Evolutionary conservation across 1,284 basidiomycete genomes (phyloP).

Genomic region (Malassezia sympodialis): DNA sequence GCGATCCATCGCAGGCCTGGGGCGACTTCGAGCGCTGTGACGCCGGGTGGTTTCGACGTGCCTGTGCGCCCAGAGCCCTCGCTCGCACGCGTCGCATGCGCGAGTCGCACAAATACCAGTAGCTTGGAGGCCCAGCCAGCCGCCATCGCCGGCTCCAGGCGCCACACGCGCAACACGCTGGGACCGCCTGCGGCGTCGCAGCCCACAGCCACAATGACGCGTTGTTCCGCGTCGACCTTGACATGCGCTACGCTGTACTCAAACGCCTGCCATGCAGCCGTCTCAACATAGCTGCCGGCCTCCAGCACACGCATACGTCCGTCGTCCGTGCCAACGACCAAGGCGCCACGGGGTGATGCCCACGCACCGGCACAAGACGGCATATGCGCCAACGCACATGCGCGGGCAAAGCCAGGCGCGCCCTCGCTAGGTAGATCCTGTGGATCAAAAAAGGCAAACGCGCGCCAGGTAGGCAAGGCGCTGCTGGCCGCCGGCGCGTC

Average conservation of each 20-base stretch:
- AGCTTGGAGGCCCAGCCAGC: slow-evolving; percentile 19
- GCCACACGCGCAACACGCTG: slow-evolving; percentile 40
- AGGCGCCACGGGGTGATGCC: slow-evolving; percentile 7
- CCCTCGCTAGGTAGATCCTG: background rate
- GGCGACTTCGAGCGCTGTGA: slow-evolving; percentile 56
- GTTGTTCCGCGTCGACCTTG: slow-evolving; percentile 30
- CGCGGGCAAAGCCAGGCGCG: background rate
- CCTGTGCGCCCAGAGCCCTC: slow-evolving; percentile 30
- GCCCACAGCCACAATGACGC: slow-evolving; percentile 29
- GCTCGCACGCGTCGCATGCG: slow-evolving; percentile 24
- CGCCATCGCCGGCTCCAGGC: slow-evolving; percentile 17
- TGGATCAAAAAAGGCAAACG: slow-evolving; percentile 13
- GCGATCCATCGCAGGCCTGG: slow-evolving; percentile 73
- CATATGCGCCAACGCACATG: background rate
- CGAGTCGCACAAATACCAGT: slow-evolving; percentile 21
- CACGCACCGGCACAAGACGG: background rate
- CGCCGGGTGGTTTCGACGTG: slow-evolving; percentile 8
- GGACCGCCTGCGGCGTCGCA: slow-evolving; percentile 29
- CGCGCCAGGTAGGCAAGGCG: slow-evolving; percentile 11
- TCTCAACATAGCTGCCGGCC: slow-evolving; percentile 23
- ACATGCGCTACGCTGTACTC: slow-evolving; percentile 20
- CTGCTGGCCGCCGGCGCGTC: background rate
- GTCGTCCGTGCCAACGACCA: slow-evolving; percentile 27
- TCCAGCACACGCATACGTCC: slow-evolving; percentile 31
- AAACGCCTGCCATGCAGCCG: slow-evolving; percentile 34